Conservation (phyloP, 495 filamentous ascomycete genomes). For the Darksidea phi region DNA sequence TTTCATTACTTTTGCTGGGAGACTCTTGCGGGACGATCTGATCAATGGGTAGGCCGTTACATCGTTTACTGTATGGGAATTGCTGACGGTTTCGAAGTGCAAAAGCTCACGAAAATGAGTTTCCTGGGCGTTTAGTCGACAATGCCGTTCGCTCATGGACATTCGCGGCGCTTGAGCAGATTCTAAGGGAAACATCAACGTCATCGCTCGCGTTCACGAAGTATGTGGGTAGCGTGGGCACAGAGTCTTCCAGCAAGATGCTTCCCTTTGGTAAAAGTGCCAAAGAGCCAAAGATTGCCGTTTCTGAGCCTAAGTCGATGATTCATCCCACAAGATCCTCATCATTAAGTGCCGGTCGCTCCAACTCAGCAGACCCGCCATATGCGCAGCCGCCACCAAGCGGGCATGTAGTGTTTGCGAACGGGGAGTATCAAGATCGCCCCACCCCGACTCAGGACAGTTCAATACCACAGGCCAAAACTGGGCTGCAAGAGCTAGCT, state of each 20-base stretch:
- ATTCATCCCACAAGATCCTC: constrained; percentile 59
- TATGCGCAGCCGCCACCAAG: constrained; percentile 29
- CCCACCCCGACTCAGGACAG: constrained; percentile 21
- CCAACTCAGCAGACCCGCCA: constrained; percentile 26
- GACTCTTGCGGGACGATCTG: constrained; percentile 76
- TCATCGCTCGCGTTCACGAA: constrained; percentile 46
- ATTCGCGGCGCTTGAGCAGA: constrained; percentile 73
- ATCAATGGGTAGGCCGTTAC: constrained; percentile 40
- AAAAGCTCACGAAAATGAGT: constrained; percentile 22
- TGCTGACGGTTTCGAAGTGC: constrained; percentile 20
- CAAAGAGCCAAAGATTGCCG: constrained; percentile 46
- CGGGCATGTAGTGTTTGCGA: constrained; percentile 32
- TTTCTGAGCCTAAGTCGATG: constrained; percentile 59
- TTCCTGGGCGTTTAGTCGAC: constrained; percentile 58
- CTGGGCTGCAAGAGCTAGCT: constrained; percentile 79
- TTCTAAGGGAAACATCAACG: constrained; percentile 73
- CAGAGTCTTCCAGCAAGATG: constrained; percentile 46
- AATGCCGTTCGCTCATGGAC: constrained; percentile 84
- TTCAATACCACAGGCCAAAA: constrained; percentile 10
- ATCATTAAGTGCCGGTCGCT: constrained; percentile 45
- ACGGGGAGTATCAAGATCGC: constrained; percentile 35
- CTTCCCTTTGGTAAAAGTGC: constrained; percentile 45
- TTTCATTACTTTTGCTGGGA: constrained; percentile 75
- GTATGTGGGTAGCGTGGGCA: constrained; percentile 43
- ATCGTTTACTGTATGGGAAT: neutral